phyloP scores from a whole-genome alignment of 805 yeast genomes.

The Sugiyamaella lignohabitans region DNA sequence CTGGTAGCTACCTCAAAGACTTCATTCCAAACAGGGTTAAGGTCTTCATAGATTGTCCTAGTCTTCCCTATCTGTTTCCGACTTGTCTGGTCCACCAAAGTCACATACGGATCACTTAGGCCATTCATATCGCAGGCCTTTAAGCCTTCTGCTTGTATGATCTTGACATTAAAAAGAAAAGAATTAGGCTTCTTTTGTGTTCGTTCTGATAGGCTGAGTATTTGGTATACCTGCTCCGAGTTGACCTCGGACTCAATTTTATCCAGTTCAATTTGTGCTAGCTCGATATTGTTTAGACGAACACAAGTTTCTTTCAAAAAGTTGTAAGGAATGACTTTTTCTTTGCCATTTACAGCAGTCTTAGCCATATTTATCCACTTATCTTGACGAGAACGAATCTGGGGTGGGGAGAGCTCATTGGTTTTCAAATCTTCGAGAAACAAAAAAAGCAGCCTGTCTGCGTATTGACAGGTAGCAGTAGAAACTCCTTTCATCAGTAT shows the following conservation, averaged over 20 bases:
- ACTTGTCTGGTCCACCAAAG: conserved; percentile 49
- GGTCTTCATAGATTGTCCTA: conserved; percentile 49
- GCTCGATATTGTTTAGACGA: conserved; percentile 60
- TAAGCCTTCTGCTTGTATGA: conserved; percentile 59
- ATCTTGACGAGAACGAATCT: conserved; percentile 24
- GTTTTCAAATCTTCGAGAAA: conserved; percentile 22
- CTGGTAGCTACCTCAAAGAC: conserved; percentile 57
- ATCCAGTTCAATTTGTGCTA: conserved; percentile 37
- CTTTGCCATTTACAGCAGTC: conserved; percentile 33
- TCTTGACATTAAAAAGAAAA: conserved; percentile 56
- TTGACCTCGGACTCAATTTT: conserved; percentile 51
- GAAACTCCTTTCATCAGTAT: conserved; percentile 56
- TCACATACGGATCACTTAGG: conserved; percentile 50
- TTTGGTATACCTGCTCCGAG: conserved; percentile 43
- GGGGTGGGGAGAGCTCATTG: conserved; percentile 12
- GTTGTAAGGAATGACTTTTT: conserved; percentile 46
- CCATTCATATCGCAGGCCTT: conserved; percentile 43
- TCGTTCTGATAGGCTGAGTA: conserved; percentile 27
- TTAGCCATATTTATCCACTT: conserved; percentile 34
- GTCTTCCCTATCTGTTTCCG: conserved; percentile 63
- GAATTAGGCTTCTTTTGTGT: conserved; percentile 20
- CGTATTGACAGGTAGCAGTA: conserved; percentile 43
- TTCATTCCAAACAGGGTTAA: conserved; percentile 82
- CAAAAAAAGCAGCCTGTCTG: conserved; percentile 21
- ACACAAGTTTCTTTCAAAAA: conserved; percentile 61